phyloP scores from a whole-genome alignment of 495 filamentous ascomycete species.

The Chlorociboria aeruginascens region DNA sequence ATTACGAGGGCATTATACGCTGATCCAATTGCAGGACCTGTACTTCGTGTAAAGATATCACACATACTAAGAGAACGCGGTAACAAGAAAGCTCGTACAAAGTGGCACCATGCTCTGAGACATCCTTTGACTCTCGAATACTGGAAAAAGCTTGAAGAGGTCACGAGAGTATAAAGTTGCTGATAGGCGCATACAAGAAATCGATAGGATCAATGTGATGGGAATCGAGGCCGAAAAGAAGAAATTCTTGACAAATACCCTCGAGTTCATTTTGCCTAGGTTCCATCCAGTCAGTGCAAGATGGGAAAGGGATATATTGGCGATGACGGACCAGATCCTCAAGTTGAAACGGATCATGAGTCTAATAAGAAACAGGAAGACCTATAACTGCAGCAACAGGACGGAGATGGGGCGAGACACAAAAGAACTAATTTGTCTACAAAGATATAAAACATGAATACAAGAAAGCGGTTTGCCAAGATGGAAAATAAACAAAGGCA shows the following conservation, averaged over 20 bases:
- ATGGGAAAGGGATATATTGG: background rate
- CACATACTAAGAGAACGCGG: background rate
- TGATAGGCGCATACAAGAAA: background rate
- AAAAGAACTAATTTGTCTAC: no score
- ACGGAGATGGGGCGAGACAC: background rate
- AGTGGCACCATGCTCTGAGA: background rate
- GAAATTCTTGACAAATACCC: background rate
- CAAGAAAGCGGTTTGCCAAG: no score
- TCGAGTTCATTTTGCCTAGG: background rate
- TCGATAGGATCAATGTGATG: background rate
- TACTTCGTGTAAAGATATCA: background rate
- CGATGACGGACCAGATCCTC: background rate
- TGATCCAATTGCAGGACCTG: conserved; percentile 1
- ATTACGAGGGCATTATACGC: background rate
- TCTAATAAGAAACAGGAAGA: background rate
- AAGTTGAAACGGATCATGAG: conserved; percentile 1
- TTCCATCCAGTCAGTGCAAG: background rate
- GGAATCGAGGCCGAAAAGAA: background rate
- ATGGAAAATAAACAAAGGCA: no score
- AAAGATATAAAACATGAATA: no score
- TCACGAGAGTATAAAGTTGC: background rate
- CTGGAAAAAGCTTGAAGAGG: background rate
- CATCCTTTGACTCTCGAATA: background rate
- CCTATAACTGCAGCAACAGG: background rate
- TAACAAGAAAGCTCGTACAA: background rate